Percentiles rank a stretch among this genome's conserved stretches.
Conservation (phyloP, 768 basidiomycete species). For the Rhizopogon sp. region DNA sequence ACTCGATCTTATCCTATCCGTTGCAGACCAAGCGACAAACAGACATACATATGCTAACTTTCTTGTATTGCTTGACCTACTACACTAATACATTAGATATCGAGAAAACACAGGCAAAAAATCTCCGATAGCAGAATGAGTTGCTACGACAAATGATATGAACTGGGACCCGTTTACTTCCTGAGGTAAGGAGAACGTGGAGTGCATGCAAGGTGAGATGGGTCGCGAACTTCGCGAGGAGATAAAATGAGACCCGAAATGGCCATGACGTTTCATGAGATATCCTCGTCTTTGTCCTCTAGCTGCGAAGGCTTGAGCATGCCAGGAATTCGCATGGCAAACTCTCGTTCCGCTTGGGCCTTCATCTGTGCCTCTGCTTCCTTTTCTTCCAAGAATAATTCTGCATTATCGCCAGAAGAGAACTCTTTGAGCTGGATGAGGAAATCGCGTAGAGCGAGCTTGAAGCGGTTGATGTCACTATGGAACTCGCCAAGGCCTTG, state of each 20-base stretch:
- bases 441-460: conserved; percentile 93
- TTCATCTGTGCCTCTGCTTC: conserved; percentile 78
- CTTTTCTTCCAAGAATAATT: conserved; percentile 91
- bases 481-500: conserved; percentile 64
- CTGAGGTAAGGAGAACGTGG: background rate
- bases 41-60: conserved; percentile 4
- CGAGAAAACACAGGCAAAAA: conserved; percentile 21
- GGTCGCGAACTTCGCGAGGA: conserved; percentile 20
- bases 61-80: conserved; percentile 22
- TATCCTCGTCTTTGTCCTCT: conserved; percentile 92
- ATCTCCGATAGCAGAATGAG: conserved; percentile 27
- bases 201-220: conserved; percentile 8
- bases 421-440: conserved; percentile 97
- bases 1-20: background rate
- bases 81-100: conserved; percentile 35
- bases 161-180: conserved; percentile 22
- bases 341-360: conserved; percentile 78
- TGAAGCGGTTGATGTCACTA: conserved; percentile 85
- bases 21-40: background rate
- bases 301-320: conserved; percentile 95
- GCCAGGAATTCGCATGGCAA: conserved; percentile 93
- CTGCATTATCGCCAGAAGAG: conserved; percentile 85
- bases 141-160: conserved; percentile 12
- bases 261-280: conserved; percentile 26
- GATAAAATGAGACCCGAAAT: conserved; percentile 19